These are phyloP conservation scores for Cyclotella choctawhatcheeana DNA, from an alignment of 108 stramenopile genomes.

Conservation along the genomic window DNA sequence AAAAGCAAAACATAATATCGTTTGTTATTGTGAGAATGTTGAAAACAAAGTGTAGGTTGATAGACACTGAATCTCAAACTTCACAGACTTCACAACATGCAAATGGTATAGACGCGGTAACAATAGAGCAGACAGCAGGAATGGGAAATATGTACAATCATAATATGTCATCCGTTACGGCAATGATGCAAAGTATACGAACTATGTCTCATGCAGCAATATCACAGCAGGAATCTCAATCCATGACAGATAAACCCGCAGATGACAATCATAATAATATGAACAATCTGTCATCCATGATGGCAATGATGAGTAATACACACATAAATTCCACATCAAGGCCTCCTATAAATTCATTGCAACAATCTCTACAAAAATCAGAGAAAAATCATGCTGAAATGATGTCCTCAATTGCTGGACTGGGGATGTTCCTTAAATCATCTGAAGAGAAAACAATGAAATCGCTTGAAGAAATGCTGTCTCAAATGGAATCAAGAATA, in stretches of 20 bases:
- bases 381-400: conserved; percentile 40
- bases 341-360: conserved; percentile 8
- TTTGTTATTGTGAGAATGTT: conserved; percentile 32
- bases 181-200: conserved; percentile 31
- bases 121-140: background rate
- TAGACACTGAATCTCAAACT: conserved; percentile 10
- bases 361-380: conserved; percentile 18
- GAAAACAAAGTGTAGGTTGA: conserved; percentile 39
- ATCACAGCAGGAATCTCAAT: background rate
- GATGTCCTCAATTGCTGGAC: conserved; percentile 39
- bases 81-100: background rate
- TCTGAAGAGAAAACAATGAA: conserved; percentile 38
- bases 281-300: background rate
- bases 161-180: too few species aligned
- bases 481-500: conserved; percentile 37
- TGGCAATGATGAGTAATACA: background rate
- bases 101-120: conserved; percentile 5
- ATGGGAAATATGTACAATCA: background rate
- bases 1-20: background rate
- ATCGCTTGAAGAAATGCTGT: conserved; percentile 22
- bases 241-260: background rate
- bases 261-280: background rate
- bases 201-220: background rate
- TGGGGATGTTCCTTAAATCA: conserved; percentile 46
- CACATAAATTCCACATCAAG: background rate